A percentile compares a stretch with the other conserved stretches of the same genome.
phyloP scores from a whole-genome alignment of 1,284 basidiomycete genomes.

The Farysia itapuensis region DNA sequence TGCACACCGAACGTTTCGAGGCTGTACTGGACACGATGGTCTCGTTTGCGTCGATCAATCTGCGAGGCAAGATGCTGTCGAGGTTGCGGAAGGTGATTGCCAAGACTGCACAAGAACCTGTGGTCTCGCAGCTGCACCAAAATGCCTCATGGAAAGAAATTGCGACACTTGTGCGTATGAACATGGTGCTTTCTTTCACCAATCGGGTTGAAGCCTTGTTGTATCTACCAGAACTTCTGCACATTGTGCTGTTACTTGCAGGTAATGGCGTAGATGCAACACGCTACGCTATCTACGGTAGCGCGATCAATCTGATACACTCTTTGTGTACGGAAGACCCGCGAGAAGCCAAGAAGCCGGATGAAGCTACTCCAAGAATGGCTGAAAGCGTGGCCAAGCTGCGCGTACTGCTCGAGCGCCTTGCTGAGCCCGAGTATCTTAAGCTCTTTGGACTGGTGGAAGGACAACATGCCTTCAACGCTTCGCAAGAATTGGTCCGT shows the following conservation, averaged over 20 bases:
- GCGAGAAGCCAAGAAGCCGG: conserved; percentile 33
- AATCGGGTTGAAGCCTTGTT: conserved; percentile 47
- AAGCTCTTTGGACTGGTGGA: conserved; percentile 47
- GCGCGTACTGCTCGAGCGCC: conserved; percentile 33
- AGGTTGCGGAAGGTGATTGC: conserved; percentile 49
- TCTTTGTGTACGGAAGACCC: conserved; percentile 55
- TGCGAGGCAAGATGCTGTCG: conserved; percentile 53
- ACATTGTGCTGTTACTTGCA: conserved; percentile 50
- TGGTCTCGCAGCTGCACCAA: conserved; percentile 44
- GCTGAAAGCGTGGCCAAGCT: conserved; percentile 33
- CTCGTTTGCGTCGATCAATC: conserved; percentile 52
- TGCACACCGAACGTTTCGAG: conserved; percentile 52
- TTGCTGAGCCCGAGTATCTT: conserved; percentile 39
- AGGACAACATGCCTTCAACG: conserved; percentile 10
- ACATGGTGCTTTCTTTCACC: conserved; percentile 56
- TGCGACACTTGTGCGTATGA: conserved; percentile 53
- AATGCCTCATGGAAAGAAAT: conserved; percentile 56
- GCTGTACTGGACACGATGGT: conserved; percentile 57
- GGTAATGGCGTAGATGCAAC: conserved; percentile 52
- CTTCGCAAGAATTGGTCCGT: conserved; percentile 35
- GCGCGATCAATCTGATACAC: conserved; percentile 54
- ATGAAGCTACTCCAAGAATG: conserved; percentile 29
- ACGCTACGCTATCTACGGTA: conserved; percentile 46
- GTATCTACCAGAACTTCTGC: conserved; percentile 51
- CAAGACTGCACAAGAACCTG: conserved; percentile 51